Evolutionary conservation across 176 grass and related monocot species (phyloP).

Genomic region (Zea luxurians): DNA sequence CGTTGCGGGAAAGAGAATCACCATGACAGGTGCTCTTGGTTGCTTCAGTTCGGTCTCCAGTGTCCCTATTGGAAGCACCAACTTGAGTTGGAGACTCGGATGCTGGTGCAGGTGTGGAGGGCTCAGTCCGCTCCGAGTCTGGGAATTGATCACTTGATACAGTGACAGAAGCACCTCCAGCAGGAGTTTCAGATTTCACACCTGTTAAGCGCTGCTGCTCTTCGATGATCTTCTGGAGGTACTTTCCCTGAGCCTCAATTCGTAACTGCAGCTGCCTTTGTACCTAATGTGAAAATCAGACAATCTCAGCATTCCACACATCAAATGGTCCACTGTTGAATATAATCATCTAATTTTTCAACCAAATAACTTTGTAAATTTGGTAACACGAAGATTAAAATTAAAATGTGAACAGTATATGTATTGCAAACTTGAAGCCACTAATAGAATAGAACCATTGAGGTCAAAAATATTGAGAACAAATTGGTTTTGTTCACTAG

Average conservation of each 20-base stretch:
- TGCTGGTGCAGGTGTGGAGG: constrained; percentile 66
- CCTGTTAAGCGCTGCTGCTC: constrained; percentile 73
- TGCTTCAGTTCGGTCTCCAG: constrained; percentile 33
- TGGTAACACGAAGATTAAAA: not conserved
- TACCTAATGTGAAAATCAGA: constrained; percentile 50
- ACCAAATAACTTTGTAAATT: not conserved
- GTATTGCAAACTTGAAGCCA: not conserved
- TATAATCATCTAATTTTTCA: constrained; percentile 16
- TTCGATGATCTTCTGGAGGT: constrained; percentile 98
- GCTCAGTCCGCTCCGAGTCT: constrained; percentile 77
- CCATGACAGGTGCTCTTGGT: constrained; percentile 57
- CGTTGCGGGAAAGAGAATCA: constrained; percentile 40
- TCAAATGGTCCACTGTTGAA: not conserved
- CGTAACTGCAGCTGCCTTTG: constrained; percentile 96
- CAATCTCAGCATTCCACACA: not conserved
- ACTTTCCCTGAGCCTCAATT: constrained; percentile 98
- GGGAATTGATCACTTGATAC: constrained; percentile 47
- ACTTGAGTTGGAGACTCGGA: constrained; percentile 64
- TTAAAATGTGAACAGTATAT: not conserved
- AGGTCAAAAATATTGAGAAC: constrained; percentile 1
- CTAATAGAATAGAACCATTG: not conserved
- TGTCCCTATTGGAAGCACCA: constrained; percentile 41
- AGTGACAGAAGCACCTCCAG: constrained; percentile 26
- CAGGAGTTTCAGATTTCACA: constrained; percentile 49
- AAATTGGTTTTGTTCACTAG: not conserved